Evolutionary conservation across 768 basidiomycete genomes (phyloP), one percentile per base, ranked within the genome.

Genomic region (Tylopilus balloui): DNA sequence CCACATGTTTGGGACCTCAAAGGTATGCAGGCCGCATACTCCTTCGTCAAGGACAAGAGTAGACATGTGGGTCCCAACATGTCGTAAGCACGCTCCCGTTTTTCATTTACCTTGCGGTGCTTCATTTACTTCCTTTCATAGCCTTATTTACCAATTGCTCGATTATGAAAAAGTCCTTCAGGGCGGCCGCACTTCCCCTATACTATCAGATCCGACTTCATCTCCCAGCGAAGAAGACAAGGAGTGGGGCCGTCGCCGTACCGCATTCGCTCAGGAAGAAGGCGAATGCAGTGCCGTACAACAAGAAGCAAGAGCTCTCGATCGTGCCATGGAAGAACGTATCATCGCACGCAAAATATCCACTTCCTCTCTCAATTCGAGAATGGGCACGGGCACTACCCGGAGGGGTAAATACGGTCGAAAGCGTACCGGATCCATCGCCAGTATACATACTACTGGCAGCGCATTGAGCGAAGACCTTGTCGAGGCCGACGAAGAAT

Each of bases 1-100:
- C 76, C 85, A 34, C 81, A 88, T 54, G 79, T 91, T 6, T 86
- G 84, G 83, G 78, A 80, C 9, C 73, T 92, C 53, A 83, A 83
- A 54, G 89, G 91, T 44, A 92, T 92, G 89, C 89, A 94, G 63
- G 86, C 81, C 32, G 88, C 92, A 23, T 95, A 95, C 68, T 71
- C 84, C 40, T 95, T 81, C 70, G 92, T 94, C 36, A 93, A 94
- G 69, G 79, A 84, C 62, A 92, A 89, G 73, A 90, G 87, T 66
- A 83, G 80, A 68, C 86, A 84, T 73, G 79, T 91, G 50, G 88
- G 92, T 17, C 92, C 92, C 46, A 95, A 95, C 69, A 94, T 95
- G 84, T 92, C 89, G 88, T 92, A 73, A 69, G 90, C 84, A 31
- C 46, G 39, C 51, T 57, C 60, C 49, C 54, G 45, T 38, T 34